Evolutionary conservation across 1,284 basidiomycete species (phyloP).

Genomic region (Sutorius eximius): DNA sequence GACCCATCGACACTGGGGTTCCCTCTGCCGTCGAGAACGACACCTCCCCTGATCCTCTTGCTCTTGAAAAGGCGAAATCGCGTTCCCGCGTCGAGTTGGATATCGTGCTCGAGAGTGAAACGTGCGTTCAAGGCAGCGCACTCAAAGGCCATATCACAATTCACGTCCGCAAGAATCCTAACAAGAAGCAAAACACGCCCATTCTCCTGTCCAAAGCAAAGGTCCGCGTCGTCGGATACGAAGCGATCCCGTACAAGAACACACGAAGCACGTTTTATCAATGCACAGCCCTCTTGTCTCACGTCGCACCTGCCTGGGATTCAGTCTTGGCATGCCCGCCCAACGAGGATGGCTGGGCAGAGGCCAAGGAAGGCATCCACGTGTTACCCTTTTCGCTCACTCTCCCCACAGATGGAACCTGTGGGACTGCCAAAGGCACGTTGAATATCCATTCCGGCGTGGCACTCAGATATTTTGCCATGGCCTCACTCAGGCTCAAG

Average conservation of each 20-base stretch:
- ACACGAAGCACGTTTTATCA: slow-evolving; percentile 87
- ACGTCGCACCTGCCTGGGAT: slow-evolving; percentile 47
- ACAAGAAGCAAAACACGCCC: slow-evolving; percentile 49
- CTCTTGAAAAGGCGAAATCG: slow-evolving; percentile 64
- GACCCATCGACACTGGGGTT: slow-evolving; percentile 4
- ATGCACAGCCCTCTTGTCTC: slow-evolving; percentile 62
- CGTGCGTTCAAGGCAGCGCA: slow-evolving; percentile 80
- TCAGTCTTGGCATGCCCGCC: slow-evolving; percentile 52
- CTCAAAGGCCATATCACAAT: slow-evolving; percentile 76
- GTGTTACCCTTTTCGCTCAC: slow-evolving; percentile 78
- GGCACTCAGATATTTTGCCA: slow-evolving; percentile 81
- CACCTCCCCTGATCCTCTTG: slow-evolving; percentile 32
- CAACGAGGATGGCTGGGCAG: slow-evolving; percentile 73
- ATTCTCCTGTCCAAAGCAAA: slow-evolving; percentile 79
- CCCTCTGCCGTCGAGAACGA: slow-evolving; percentile 13
- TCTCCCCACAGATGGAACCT: slow-evolving; percentile 64
- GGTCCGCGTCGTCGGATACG: slow-evolving; percentile 85
- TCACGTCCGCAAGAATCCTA: slow-evolving; percentile 58
- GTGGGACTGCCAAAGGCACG: slow-evolving; percentile 68
- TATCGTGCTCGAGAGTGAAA: slow-evolving; percentile 74
- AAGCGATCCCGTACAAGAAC: slow-evolving; percentile 63
- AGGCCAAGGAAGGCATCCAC: slow-evolving; percentile 69
- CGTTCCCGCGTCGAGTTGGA: slow-evolving; percentile 83
- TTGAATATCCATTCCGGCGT: slow-evolving; percentile 57
- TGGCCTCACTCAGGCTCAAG: slow-evolving; percentile 74